Percentiles rank a stretch among this genome's conserved stretches.
phyloP scores from a whole-genome alignment of 139 green algal species.

The Klebsormidium nitens region DNA sequence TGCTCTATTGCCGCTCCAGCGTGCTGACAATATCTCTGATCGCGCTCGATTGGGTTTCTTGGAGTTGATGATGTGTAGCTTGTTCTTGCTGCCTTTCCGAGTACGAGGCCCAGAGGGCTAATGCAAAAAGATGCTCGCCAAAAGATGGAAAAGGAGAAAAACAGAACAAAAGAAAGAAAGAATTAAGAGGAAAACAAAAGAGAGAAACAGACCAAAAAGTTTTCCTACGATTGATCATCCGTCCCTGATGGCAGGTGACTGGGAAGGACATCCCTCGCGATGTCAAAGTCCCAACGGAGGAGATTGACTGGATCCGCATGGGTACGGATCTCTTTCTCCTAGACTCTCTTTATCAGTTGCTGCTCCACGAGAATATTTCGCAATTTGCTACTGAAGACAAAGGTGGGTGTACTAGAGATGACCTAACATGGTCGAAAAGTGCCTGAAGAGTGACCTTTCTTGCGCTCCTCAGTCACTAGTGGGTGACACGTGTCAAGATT shows the following conservation, averaged over 20 bases:
- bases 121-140: not conserved
- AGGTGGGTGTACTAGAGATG: not conserved
- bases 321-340: conserved; percentile 38
- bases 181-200: too few species aligned
- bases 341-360: not conserved
- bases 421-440: not conserved
- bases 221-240: not conserved
- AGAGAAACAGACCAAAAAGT: too few species aligned
- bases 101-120: not conserved
- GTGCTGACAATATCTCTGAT: too few species aligned
- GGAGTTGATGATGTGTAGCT: not conserved
- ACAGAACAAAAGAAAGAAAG: too few species aligned
- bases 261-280: conserved; percentile 43
- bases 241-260: conserved; percentile 47
- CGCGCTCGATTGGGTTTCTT: too few species aligned
- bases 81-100: not conserved
- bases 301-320: conserved; percentile 47
- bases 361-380: not conserved
- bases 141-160: not conserved
- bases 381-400: not conserved
- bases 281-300: conserved; percentile 26
- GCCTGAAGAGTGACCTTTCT: not conserved
- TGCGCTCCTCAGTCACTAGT: not conserved
- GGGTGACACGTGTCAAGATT: not conserved
- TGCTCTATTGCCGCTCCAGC: too few species aligned